Conservation (phyloP, 2,329 filamentous ascomycete species). For the Diaporthe australafricana region DNA sequence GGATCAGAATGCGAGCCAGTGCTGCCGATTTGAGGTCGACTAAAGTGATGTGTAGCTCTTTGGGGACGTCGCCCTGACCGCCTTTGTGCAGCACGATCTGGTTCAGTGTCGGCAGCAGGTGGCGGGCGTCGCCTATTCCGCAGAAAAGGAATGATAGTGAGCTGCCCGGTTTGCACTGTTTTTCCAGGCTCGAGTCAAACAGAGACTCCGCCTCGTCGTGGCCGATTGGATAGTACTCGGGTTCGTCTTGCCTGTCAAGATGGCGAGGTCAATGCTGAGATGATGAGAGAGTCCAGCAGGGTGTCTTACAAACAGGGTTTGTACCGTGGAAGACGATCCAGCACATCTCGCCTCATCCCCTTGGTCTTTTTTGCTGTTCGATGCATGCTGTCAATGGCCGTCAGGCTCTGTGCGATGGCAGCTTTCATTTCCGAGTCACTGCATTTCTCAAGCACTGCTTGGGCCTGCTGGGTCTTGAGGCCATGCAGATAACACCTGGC, state of each 20-base stretch:
- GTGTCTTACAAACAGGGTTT: neutral
- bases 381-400: neutral
- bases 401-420: neutral
- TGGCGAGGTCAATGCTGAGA: neutral
- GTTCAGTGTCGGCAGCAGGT: neutral
- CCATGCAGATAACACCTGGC: neutral
- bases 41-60: neutral
- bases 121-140: conserved; percentile 4
- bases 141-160: neutral
- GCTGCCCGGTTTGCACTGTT: neutral
- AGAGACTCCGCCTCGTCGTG: neutral
- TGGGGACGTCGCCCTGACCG: neutral
- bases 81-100: neutral
- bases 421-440: neutral
- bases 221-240: conserved; percentile 4
- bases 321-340: neutral
- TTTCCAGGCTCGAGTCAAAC: neutral
- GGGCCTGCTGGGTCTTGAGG: neutral
- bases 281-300: neutral
- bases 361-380: neutral
- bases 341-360: neutral
- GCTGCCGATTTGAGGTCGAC: conserved; percentile 1
- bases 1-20: neutral
- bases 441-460: neutral
- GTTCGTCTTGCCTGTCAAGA: neutral